Percentiles rank a stretch among this genome's conserved stretches.
phyloP scores from a whole-genome alignment of 169 alveolate genomes.

The Plasmodium cynomolgi region DNA sequence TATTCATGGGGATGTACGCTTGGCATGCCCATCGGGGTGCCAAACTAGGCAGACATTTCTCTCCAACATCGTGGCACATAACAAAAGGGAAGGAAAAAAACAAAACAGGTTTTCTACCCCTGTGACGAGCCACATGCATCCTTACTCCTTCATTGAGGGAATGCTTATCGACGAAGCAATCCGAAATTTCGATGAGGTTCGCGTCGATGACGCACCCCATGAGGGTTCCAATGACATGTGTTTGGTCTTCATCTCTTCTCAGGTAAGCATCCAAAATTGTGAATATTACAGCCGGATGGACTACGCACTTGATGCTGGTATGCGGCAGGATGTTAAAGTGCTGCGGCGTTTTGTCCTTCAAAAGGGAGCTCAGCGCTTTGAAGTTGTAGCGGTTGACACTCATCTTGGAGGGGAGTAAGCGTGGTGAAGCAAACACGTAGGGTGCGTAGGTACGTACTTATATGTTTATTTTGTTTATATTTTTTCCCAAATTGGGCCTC shows the following conservation, averaged over 20 bases:
- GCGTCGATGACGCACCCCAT: conserved; percentile 91
- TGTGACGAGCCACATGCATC: not conserved
- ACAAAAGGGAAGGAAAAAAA: not conserved
- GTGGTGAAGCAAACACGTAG: not conserved
- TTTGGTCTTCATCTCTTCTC: conserved; percentile 92
- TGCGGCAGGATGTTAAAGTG: conserved; percentile 86
- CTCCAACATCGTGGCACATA: not conserved
- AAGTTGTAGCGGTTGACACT: conserved; percentile 36
- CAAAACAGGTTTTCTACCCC: not conserved
- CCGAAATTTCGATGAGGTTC: conserved; percentile 91
- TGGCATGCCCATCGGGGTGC: not conserved
- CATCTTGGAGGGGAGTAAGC: conserved; percentile 52
- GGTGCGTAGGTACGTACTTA: not conserved
- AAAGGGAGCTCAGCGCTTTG: conserved; percentile 40
- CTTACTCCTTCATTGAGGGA: conserved; percentile 91
- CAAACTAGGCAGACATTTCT: not conserved
- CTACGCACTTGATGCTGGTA: conserved; percentile 86
- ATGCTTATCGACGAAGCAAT: conserved; percentile 93
- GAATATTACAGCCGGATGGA: conserved; percentile 91
- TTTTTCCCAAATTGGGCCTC: not conserved
- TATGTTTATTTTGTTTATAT: not conserved
- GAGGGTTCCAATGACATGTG: conserved; percentile 91
- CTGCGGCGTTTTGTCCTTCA: conserved; percentile 80
- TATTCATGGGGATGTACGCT: not conserved
- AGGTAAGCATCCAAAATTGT: conserved; percentile 92